A percentile compares a stretch with the other conserved stretches of the same genome.
phyloP scores from a whole-genome alignment of 768 basidiomycete species.

The Daedaleopsis sinensis region DNA sequence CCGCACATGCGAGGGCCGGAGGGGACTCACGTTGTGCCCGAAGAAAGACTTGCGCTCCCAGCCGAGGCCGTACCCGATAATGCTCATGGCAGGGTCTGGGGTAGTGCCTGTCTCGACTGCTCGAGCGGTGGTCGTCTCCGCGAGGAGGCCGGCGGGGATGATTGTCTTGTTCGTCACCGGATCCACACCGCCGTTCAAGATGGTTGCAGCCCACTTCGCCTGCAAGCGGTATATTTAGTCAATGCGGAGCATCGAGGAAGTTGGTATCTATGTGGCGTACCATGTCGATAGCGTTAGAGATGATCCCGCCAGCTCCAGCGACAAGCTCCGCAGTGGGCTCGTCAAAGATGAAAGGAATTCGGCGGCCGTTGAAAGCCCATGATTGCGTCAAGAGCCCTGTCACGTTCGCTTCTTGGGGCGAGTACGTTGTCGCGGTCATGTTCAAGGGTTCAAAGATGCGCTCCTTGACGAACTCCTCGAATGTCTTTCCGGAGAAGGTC shows the following conservation, averaged over 20 bases:
- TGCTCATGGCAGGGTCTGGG: constrained; percentile 24
- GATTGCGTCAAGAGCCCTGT: constrained; percentile 38
- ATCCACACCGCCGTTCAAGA: constrained; percentile 39
- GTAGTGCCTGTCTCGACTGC: constrained; percentile 26
- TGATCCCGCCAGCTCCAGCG: constrained; percentile 47
- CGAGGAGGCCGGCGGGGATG: constrained; percentile 35
- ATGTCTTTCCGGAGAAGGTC: constrained; percentile 36
- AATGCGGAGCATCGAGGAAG: not conserved
- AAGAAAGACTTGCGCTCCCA: constrained; percentile 43
- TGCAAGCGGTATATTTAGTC: constrained; percentile 16
- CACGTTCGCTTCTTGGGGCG: constrained; percentile 32
- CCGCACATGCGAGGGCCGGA: not conserved
- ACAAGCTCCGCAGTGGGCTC: constrained; percentile 22
- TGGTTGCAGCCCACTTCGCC: constrained; percentile 42
- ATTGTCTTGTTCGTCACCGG: constrained; percentile 34
- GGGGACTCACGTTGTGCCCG: constrained; percentile 41
- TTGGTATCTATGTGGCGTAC: constrained; percentile 27
- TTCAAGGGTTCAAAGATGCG: constrained; percentile 44
- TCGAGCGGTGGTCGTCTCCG: constrained; percentile 36
- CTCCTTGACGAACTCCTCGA: constrained; percentile 42
- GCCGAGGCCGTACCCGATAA: constrained; percentile 45
- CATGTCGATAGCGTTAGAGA: constrained; percentile 46
- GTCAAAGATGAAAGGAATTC: constrained; percentile 37
- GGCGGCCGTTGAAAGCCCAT: constrained; percentile 36
- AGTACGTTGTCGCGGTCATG: constrained; percentile 46